Evolutionary conservation across 2,329 filamentous ascomycete species (phyloP).

Genomic region (Calonectria leucothoes): DNA sequence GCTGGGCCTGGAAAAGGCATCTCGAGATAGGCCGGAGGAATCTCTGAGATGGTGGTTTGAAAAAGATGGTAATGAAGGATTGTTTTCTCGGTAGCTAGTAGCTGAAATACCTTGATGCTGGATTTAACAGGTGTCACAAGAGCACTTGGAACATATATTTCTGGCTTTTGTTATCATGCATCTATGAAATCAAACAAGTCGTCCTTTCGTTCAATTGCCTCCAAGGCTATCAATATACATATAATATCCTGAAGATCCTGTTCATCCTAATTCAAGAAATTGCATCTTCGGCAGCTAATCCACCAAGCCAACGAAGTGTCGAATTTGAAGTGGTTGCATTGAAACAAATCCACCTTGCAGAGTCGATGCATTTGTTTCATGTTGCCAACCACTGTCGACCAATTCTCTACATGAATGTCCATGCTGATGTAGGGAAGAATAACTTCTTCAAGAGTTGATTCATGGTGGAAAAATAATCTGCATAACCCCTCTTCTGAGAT

Average conservation of each 20-base stretch:
- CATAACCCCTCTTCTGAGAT: background rate
- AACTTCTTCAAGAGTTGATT: background rate
- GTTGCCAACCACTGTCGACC: background rate
- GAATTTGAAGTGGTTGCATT: background rate
- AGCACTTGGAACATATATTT: no score
- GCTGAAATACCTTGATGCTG: no score
- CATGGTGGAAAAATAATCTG: background rate
- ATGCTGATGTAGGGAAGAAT: background rate
- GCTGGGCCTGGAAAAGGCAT: background rate
- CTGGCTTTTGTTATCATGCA: no score
- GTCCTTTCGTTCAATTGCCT: background rate
- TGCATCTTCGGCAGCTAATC: background rate
- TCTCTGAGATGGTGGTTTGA: background rate
- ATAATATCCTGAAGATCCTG: background rate
- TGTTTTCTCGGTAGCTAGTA: background rate
- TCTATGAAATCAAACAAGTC: no score
- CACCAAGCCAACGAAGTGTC: background rate
- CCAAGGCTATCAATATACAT: background rate
- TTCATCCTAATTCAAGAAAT: background rate
- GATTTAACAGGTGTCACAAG: no score
- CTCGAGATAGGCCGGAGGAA: no score
- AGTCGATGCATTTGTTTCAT: background rate
- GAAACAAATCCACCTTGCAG: background rate
- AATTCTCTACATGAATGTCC: background rate
- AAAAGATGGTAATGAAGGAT: background rate